These are phyloP conservation scores for Xylaria sp. DNA, from an alignment of 2,329 filamentous ascomycete genomes.

Conservation along the genomic window DNA sequence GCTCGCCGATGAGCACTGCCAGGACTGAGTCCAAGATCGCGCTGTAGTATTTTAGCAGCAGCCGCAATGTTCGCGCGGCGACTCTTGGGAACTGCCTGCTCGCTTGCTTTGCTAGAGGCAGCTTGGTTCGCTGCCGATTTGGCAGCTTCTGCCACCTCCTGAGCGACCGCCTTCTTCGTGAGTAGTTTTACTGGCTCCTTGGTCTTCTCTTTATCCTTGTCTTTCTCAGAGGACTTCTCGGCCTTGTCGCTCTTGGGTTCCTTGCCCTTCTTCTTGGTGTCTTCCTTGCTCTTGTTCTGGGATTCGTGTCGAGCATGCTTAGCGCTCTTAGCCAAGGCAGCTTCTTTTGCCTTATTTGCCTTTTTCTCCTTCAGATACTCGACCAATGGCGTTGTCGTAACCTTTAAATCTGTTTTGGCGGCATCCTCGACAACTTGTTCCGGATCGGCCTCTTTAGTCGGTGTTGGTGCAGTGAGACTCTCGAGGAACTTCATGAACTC, in stretches of 20 bases:
- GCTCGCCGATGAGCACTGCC: conserved; percentile 70
- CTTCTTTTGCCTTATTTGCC: conserved; percentile 73
- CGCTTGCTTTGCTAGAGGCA: conserved; percentile 44
- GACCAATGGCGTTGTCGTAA: conserved; percentile 87
- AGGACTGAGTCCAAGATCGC: conserved; percentile 72
- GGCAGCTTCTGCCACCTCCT: conserved; percentile 59
- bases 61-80: conserved; percentile 70
- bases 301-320: conserved; percentile 68
- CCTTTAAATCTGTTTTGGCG: conserved; percentile 64
- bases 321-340: conserved; percentile 61
- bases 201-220: conserved; percentile 64
- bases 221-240: conserved; percentile 68
- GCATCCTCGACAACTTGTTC: conserved; percentile 61
- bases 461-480: conserved; percentile 76
- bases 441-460: conserved; percentile 59
- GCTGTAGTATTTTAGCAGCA: conserved; percentile 71
- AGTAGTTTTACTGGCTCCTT: conserved; percentile 72
- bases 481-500: conserved; percentile 96
- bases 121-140: conserved; percentile 55
- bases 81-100: conserved; percentile 60
- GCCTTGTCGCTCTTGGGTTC: conserved; percentile 71
- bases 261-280: conserved; percentile 66
- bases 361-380: conserved; percentile 94
- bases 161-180: conserved; percentile 66
- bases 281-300: conserved; percentile 64